A percentile compares a stretch with the other conserved stretches of the same genome.
Evolutionary conservation across 1,284 basidiomycete species (phyloP).

Genomic region (Bondarzewia mesenterica): DNA sequence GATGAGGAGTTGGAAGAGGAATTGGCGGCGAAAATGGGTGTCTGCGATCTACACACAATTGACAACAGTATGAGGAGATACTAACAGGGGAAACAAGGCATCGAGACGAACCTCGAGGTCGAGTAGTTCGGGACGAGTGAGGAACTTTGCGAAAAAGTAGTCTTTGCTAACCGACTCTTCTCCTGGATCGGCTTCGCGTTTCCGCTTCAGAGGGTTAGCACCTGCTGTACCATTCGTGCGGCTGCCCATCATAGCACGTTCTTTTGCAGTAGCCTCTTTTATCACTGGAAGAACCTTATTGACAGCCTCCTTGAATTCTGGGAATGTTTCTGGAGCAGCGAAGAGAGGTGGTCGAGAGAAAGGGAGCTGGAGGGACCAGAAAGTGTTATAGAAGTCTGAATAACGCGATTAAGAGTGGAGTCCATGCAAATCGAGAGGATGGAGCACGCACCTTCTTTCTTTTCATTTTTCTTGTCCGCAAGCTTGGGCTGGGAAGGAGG

Average conservation of each 20-base stretch:
- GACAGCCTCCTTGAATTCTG: constrained; percentile 60
- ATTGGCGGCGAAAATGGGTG: constrained; percentile 84
- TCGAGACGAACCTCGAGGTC: constrained; percentile 70
- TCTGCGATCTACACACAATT: constrained; percentile 63
- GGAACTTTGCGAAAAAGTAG: constrained; percentile 88
- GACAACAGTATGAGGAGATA: not conserved
- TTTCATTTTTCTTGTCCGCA: constrained; percentile 25
- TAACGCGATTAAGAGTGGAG: not conserved
- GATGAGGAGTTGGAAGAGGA: constrained; percentile 81
- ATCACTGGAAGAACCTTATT: constrained; percentile 68
- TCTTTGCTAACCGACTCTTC: constrained; percentile 46
- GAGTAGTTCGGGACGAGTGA: constrained; percentile 79
- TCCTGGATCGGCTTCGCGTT: constrained; percentile 47
- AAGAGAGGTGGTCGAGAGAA: constrained; percentile 69
- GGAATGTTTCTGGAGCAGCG: constrained; percentile 42
- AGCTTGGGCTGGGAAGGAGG: not conserved
- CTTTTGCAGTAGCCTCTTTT: constrained; percentile 77
- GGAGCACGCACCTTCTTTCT: constrained; percentile 50
- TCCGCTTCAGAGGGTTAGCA: constrained; percentile 45
- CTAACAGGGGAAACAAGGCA: not conserved
- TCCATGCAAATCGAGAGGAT: not conserved
- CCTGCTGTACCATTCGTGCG: constrained; percentile 25
- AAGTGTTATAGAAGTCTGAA: constrained; percentile 73
- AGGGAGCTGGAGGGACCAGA: constrained; percentile 78
- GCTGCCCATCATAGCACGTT: constrained; percentile 75